Base-by-base conservation (phyloP, 2,329 filamentous ascomycete species). In the Clonostachys solani region DNA sequence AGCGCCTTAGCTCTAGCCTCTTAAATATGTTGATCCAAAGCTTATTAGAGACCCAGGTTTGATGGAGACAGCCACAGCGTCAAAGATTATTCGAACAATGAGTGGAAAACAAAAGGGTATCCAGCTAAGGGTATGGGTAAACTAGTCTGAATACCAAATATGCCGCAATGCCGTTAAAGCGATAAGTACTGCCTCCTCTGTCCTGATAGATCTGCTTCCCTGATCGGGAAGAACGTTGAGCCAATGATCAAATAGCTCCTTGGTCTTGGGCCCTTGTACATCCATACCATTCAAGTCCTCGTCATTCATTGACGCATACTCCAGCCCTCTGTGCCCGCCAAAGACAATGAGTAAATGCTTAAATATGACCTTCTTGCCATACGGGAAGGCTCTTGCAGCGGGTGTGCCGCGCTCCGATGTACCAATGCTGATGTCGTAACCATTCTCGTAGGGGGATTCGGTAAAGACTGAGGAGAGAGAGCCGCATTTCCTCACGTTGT, bases 391-490 rank as follows among this genome's bases (percentile, higher is more conserved):
- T 44, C 65, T 66, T n/a, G 66, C 69, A 16, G 74, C 64, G 1
- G 80, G 68, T 35, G 72, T 57, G 45, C 89, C 86, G 52, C 87
- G 82, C 67, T 95, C 90, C 4, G 88, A 92, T 0, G 89, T 95
- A 15, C 89, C 90, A 54, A 95, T 83, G 55, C 84, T 89, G 48
- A 92, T 56, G 64, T 95, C 89, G 65, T 95, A 95, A 12, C 90
- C 90, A 42, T 80, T 82, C 47, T 87, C 81, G 60, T 81, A 90
- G 1, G 81, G 77, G 54, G 81, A 84, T 61, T 92, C 88, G 5
- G 88, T 91, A 58, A 92, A 91, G 8, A 95, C 81, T 6, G 77
- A 71, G 6, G 87, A 87, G 6, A 95, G 75, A 4, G 80, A 84
- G 5, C 66, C 58, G 35, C 84, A 84, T 51, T 77, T 80, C 23